These are phyloP conservation scores for Pueraria montana DNA, from an alignment of 306 rosid genomes.

Conservation along the genomic window DNA sequence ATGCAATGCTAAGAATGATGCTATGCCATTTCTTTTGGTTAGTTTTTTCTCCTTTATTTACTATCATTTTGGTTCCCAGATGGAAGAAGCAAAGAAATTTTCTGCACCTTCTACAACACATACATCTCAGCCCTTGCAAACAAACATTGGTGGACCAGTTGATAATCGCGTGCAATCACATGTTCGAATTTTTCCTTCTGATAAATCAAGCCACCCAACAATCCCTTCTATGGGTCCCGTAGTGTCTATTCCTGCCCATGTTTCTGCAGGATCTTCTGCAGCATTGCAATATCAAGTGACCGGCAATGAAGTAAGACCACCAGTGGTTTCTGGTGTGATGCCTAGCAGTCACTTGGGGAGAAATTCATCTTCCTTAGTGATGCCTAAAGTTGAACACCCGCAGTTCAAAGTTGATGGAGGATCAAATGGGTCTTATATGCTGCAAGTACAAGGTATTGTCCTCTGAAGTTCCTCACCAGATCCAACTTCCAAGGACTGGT, in stretches of 20 bases:
- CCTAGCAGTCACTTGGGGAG: slow-evolving; percentile 77
- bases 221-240: slow-evolving; percentile 57
- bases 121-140: slow-evolving; percentile 72
- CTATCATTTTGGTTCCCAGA: slow-evolving; percentile 57
- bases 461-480: slow-evolving; percentile 20
- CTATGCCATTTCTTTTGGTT: slow-evolving; percentile 7
- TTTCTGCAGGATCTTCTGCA: slow-evolving; percentile 61
- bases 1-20: not conserved
- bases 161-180: slow-evolving; percentile 70
- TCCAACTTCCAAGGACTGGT: slow-evolving; percentile 38
- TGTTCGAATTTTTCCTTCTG: slow-evolving; percentile 62
- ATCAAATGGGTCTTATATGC: slow-evolving; percentile 71
- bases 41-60: slow-evolving; percentile 7
- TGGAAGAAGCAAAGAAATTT: slow-evolving; percentile 89
- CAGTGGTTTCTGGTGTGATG: slow-evolving; percentile 67
- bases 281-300: slow-evolving; percentile 66
- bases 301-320: slow-evolving; percentile 65
- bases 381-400: slow-evolving; percentile 75
- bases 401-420: slow-evolving; percentile 73
- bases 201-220: slow-evolving; percentile 62
- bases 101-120: slow-evolving; percentile 69
- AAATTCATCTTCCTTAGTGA: slow-evolving; percentile 62
- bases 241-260: slow-evolving; percentile 66
- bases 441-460: slow-evolving; percentile 80
- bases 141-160: slow-evolving; percentile 57